Conservation (phyloP, 176 grass and related monocot species). For the Phragmites australis region DNA sequence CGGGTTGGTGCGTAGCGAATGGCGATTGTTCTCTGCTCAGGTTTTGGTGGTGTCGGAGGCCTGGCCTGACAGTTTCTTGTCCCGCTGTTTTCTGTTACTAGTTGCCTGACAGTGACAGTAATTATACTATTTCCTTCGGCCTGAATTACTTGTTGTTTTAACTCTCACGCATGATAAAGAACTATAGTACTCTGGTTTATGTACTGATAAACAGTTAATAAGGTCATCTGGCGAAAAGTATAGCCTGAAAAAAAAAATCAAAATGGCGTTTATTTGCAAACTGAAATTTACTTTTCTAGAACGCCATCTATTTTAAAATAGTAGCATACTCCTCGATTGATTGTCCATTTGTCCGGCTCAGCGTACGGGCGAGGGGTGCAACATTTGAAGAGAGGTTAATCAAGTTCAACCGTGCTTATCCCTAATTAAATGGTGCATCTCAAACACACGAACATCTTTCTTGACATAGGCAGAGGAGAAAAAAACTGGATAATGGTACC, state of each 20-base stretch:
- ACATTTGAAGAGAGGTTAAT: background rate
- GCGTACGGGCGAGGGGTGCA: background rate
- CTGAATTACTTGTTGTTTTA: background rate
- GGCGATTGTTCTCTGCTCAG: background rate
- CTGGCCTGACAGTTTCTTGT: background rate
- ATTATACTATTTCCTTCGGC: too few species aligned
- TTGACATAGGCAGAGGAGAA: background rate
- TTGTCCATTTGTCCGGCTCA: background rate
- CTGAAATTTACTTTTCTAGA: background rate
- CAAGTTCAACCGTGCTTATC: background rate
- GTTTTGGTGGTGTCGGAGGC: background rate
- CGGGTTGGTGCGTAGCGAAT: constrained; percentile 6
- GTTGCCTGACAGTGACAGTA: background rate
- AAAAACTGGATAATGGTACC: background rate
- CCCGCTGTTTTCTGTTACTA: background rate
- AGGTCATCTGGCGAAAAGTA: background rate
- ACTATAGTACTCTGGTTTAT: background rate
- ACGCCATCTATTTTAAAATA: background rate
- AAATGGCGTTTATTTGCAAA: background rate
- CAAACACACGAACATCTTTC: background rate
- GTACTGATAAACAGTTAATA: background rate
- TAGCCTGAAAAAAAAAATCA: background rate
- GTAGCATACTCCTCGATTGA: background rate
- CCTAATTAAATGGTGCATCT: background rate
- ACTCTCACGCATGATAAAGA: background rate